Percentiles rank a stretch among this genome's conserved stretches.
These are phyloP conservation scores for Elaeagnus macrophylla DNA, from an alignment of 306 rosid species.

Conservation along the genomic window DNA sequence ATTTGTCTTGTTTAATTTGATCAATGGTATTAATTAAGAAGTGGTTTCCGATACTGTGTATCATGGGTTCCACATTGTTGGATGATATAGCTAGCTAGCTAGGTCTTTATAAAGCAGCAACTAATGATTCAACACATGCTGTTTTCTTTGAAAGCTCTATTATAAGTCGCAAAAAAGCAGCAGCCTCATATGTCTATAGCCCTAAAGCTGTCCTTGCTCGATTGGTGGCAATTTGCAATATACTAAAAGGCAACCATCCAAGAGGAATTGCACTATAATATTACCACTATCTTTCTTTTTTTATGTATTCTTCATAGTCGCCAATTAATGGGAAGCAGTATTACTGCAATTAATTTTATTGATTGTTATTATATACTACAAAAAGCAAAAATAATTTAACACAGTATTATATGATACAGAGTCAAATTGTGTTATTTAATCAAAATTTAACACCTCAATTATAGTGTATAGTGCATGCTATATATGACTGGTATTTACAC, in stretches of 20 bases:
- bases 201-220: slow-evolving; percentile 20
- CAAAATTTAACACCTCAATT: too few species aligned
- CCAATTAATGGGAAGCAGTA: slow-evolving; percentile 5
- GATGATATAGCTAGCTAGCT: slow-evolving; percentile 14
- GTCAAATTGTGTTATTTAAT: too few species aligned
- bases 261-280: slow-evolving; percentile 26
- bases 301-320: slow-evolving; percentile 29
- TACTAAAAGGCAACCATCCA: slow-evolving; percentile 31
- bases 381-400: too few species aligned
- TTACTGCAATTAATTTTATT: too few species aligned
- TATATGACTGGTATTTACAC: too few species aligned
- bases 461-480: too few species aligned
- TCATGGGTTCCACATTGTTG: slow-evolving; percentile 37
- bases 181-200: too few species aligned
- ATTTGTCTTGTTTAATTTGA: neutral
- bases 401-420: too few species aligned
- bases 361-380: too few species aligned
- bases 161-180: too few species aligned
- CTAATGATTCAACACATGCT: neutral
- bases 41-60: slow-evolving; percentile 2
- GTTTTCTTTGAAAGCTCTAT: too few species aligned
- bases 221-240: slow-evolving; percentile 12
- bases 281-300: slow-evolving; percentile 33
- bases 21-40: slow-evolving; percentile 8
- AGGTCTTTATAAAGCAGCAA: slow-evolving; percentile 16